phyloP scores from a whole-genome alignment of 73 alveolate genomes.

The Blepharisma japonicum region DNA sequence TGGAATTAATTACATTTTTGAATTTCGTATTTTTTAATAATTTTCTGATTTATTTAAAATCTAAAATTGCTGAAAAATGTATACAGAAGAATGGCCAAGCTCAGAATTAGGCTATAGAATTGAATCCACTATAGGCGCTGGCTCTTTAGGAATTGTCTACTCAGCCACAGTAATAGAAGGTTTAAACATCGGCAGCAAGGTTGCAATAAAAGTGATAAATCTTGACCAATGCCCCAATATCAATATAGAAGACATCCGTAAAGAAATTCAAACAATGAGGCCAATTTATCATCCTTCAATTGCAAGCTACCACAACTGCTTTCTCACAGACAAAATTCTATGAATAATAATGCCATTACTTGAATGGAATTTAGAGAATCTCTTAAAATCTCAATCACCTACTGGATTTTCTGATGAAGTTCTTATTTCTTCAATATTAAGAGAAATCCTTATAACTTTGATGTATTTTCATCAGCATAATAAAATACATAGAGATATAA shows the following conservation, averaged over 20 bases:
- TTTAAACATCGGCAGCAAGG: constrained; percentile 30
- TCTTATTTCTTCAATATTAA: constrained; percentile 68
- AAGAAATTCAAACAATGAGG: constrained; percentile 49
- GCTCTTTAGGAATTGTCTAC: constrained; percentile 26
- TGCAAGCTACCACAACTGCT: constrained; percentile 41
- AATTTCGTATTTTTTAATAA: too few species aligned
- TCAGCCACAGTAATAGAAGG: constrained; percentile 37
- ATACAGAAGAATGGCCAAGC: too few species aligned
- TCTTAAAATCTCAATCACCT: constrained; percentile 33
- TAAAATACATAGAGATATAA: constrained; percentile 74
- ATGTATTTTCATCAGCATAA: constrained; percentile 63
- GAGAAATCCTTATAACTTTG: constrained; percentile 58
- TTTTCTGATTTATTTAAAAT: too few species aligned
- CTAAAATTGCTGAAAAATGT: too few species aligned
- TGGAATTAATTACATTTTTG: too few species aligned
- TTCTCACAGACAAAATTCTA: constrained; percentile 44
- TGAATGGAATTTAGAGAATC: constrained; percentile 40
- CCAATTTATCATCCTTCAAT: constrained; percentile 48
- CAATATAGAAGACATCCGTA: constrained; percentile 53
- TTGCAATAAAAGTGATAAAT: constrained; percentile 58
- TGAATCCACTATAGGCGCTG: too few species aligned
- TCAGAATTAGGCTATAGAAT: too few species aligned
- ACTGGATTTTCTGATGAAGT: constrained; percentile 53
- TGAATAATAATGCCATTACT: constrained; percentile 64
- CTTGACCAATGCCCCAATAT: constrained; percentile 51